Base-by-base conservation (phyloP, 352 stramenopile species). In the Peronospora destructor region DNA sequence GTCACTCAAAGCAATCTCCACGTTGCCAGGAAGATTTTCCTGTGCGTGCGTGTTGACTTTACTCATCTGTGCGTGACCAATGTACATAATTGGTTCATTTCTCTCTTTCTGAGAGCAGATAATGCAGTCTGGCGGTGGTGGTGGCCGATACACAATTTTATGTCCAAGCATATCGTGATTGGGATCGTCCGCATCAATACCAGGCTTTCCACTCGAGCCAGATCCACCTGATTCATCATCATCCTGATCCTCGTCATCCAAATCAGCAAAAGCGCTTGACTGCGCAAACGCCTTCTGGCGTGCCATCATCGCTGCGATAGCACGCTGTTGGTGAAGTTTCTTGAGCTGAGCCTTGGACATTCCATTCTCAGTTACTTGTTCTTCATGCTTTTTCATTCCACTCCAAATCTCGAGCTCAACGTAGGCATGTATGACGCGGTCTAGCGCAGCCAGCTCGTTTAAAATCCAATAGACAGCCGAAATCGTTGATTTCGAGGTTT, bases 71-170 rank as follows among this genome's bases (percentile, higher is more conserved):
- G 76, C 70, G 37, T 89, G 79, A 4, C 77, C 79, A 53, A 93
- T 90, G 53, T 88, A 93, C 82, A 93, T 91, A 19, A 93, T 68
- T 5, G 82, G 76, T 28, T 89, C 77, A 43, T 82, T 64, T 50
- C 80, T 85, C 66, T 91, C 84, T 54, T 87, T 85, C 41, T 91
- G 82, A 13, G 82, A 80, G 26, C 82, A 93, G 46, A 93, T 91
- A 53, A 91, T 91, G 44, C 80, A 91, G 43, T 91, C 77, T 12
- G 82, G 82, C 6, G 77, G 65, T 3, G 74, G 68, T 6, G 78
- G 78, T 11, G 78, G 74, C 0, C 71, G 67, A 34, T 86, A 90
- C 6, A 90, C 74, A 34, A 87, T 72, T 6, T 71, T 73, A 14
- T 65, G 36, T 10, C 50, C 46, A 29, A 53, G 54, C 3, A 53